Evolutionary conservation across 495 filamentous ascomycete genomes (phyloP).

Genomic region (Talaromyces trachyspermus): DNA sequence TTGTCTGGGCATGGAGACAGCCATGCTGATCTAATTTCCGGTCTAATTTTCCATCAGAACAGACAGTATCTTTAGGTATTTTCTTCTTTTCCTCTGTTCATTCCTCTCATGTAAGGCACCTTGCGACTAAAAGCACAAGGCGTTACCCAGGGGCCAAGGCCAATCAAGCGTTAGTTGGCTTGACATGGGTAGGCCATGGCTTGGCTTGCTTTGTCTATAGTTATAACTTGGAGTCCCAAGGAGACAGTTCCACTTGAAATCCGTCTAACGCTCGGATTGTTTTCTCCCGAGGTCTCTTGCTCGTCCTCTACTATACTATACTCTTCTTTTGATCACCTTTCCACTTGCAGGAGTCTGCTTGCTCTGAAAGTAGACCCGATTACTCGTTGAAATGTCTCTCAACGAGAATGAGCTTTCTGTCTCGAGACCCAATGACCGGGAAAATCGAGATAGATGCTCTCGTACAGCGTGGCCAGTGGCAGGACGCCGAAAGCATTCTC

Average conservation of each 20-base stretch:
- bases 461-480: conserved; percentile 2
- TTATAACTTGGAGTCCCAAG: neutral
- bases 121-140: too few species aligned
- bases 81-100: too few species aligned
- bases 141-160: too few species aligned
- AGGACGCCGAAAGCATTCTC: conserved; percentile 4
- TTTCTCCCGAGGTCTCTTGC: neutral
- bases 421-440: conserved; percentile 3
- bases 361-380: conserved; percentile 1
- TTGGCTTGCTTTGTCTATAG: neutral
- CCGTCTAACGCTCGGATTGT: neutral
- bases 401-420: conserved; percentile 9
- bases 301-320: too few species aligned
- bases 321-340: neutral
- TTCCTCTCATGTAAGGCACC: too few species aligned
- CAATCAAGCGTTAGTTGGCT: too few species aligned
- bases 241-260: too few species aligned
- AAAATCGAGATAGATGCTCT: conserved; percentile 8
- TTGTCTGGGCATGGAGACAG: too few species aligned
- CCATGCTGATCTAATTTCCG: too few species aligned
- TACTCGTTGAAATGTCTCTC: conserved; percentile 6
- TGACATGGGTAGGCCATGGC: too few species aligned
- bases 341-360: neutral
- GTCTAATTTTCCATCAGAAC: too few species aligned
- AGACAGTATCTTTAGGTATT: too few species aligned